A percentile compares a stretch with the other conserved stretches of the same genome.
Conservation (phyloP, 768 basidiomycete species). For the Cystofilobasidium ferigula region DNA sequence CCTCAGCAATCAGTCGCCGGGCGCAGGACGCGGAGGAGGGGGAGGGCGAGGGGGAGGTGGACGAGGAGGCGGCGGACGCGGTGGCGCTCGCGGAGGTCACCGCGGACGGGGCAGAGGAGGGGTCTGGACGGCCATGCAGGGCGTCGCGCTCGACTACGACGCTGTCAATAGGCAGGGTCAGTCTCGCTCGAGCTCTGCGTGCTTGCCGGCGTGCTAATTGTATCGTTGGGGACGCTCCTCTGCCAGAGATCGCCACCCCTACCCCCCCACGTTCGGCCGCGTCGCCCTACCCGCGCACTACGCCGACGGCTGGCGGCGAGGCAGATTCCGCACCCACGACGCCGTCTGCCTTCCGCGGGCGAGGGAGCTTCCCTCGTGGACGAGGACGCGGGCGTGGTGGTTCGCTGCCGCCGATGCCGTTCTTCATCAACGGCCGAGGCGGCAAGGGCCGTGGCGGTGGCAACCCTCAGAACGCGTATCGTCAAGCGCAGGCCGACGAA, state of each 20-base stretch:
- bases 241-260: background rate
- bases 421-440: slow-evolving; percentile 17
- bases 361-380: slow-evolving; percentile 1
- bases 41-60: slow-evolving; percentile 8
- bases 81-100: slow-evolving; percentile 5
- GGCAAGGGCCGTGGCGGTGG: slow-evolving; percentile 5
- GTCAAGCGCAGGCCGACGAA: slow-evolving; percentile 20
- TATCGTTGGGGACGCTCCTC: background rate
- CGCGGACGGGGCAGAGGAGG: slow-evolving; percentile 23
- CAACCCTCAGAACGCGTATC: background rate
- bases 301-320: background rate
- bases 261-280: background rate
- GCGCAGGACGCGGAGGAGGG: slow-evolving; percentile 1
- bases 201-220: background rate
- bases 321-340: slow-evolving; percentile 1
- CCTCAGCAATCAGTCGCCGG: background rate
- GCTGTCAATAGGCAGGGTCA: background rate
- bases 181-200: background rate
- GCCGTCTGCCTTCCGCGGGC: background rate
- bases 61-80: slow-evolving; percentile 8
- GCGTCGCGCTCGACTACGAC: slow-evolving; percentile 12
- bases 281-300: background rate
- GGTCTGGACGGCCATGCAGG: background rate
- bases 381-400: slow-evolving; percentile 6
- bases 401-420: slow-evolving; percentile 19